Evolutionary conservation across 2,329 filamentous ascomycete species (phyloP).

Genomic region (Apiospora arundinis): DNA sequence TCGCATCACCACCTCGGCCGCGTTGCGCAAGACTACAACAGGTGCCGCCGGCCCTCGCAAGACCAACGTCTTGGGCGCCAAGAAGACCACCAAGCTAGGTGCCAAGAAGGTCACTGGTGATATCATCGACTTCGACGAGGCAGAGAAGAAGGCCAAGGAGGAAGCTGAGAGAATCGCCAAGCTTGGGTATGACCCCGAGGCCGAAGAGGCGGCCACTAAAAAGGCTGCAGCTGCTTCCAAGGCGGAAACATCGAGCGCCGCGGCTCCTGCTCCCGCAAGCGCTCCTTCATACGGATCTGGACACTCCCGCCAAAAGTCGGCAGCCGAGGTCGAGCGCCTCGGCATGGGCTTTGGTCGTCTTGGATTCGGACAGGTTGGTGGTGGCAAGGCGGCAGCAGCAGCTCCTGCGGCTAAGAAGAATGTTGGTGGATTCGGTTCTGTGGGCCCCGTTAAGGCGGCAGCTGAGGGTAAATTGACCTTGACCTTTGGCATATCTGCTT

Average conservation of each 20-base stretch:
- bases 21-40: conserved; percentile 77
- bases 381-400: conserved; percentile 62
- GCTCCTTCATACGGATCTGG: conserved; percentile 71
- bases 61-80: conserved; percentile 82
- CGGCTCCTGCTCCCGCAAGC: conserved; percentile 77
- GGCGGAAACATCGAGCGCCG: conserved; percentile 65
- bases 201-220: conserved; percentile 66
- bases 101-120: conserved; percentile 88
- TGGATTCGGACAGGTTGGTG: conserved; percentile 86
- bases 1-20: conserved; percentile 77
- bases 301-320: conserved; percentile 65
- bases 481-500: not conserved
- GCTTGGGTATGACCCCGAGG: conserved; percentile 92
- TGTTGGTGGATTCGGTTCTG: conserved; percentile 85
- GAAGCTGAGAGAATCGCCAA: conserved; percentile 96
- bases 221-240: conserved; percentile 41
- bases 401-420: conserved; percentile 70
- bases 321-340: conserved; percentile 83
- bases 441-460: conserved; percentile 74
- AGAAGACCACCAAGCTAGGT: conserved; percentile 85
- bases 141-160: conserved; percentile 95
- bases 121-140: conserved; percentile 93
- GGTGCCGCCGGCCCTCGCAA: conserved; percentile 72
- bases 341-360: conserved; percentile 88
- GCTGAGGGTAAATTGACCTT: conserved; percentile 63